Evolutionary conservation across 2,329 filamentous ascomycete genomes (phyloP).

Genomic region (Sordariomycetes sp.): DNA sequence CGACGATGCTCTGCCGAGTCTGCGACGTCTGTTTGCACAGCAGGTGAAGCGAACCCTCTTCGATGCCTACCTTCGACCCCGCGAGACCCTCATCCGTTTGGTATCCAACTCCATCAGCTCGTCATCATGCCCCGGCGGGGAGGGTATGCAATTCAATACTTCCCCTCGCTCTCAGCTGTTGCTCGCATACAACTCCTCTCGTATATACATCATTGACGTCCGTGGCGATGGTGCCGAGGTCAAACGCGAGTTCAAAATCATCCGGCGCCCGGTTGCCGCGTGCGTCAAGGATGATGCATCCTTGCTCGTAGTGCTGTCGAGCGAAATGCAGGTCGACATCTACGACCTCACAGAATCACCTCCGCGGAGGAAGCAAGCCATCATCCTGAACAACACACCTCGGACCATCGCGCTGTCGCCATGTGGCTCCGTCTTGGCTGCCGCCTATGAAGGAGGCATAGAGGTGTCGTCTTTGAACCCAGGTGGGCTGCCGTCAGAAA

Average conservation of each 20-base stretch:
- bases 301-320: conserved; percentile 70
- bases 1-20: conserved; percentile 42
- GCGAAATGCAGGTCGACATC: conserved; percentile 77
- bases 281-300: conserved; percentile 73
- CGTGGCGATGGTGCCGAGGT: conserved; percentile 47
- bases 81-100: conserved; percentile 64
- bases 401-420: conserved; percentile 73
- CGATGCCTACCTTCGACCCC: conserved; percentile 63
- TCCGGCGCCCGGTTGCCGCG: conserved; percentile 64
- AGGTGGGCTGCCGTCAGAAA: conserved; percentile 53
- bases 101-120: conserved; percentile 79
- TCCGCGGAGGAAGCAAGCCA: conserved; percentile 62
- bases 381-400: conserved; percentile 71
- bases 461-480: conserved; percentile 71
- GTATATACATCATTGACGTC: conserved; percentile 71
- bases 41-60: conserved; percentile 73
- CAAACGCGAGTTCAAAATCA: conserved; percentile 69
- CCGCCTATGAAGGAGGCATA: conserved; percentile 81
- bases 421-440: conserved; percentile 71
- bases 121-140: conserved; percentile 71
- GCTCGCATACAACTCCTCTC: conserved; percentile 75
- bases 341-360: conserved; percentile 61
- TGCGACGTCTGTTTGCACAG: conserved; percentile 58
- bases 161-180: conserved; percentile 68
- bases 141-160: conserved; percentile 76